Evolutionary conservation across 108 stramenopile species (phyloP), one percentile per base, ranked within the genome.

Genomic region (Cyclostephanos tholiformis): DNA sequence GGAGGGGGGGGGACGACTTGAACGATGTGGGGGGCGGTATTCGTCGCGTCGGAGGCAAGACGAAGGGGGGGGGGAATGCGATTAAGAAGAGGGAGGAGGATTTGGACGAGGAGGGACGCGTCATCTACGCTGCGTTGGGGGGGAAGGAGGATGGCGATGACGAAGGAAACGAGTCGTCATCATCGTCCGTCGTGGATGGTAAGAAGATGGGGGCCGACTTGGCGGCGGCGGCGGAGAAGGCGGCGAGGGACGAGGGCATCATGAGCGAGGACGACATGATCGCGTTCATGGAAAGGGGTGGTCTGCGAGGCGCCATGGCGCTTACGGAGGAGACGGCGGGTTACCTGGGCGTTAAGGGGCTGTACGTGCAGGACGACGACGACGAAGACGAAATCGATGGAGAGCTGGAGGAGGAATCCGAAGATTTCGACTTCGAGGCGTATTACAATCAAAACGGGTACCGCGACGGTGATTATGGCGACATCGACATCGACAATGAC

Each of bases 71-170:
- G 39, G 41, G 73, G 14, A 35, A 57, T 57, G 49, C 32, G 4
- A 32, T 32, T 2, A 32, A 32, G 32, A 32, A 4, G 32, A 32
- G 25, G 52, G 61, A 25, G 63, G 65, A 32, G 19, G 72, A 57
- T 26, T 72, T 86, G 60, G 71, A 83, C 44, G 89, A 87, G 64
- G 90, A 95, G 76, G 93, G 89, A 8, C 67, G 39, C 20, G 87
- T 80, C 19, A 93, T 93, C 66, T 62, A 84, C 61, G 80, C 65
- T 19, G 92, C 84, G 2, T 67, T 93, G 74, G 86, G 76, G 30
- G 83, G 77, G 56, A 87, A 88, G 38, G 87, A 88, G 61, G 82
- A 63, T 46, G 69, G 35, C 30, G 36, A 25, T 27, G 5, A 2
- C 30, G 23, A n/a, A n/a, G n/a, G n/a, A n/a, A n/a, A n/a, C n/a